Conservation (phyloP, 176 grass and related monocot genomes). For the Tillandsia fasciculata region DNA sequence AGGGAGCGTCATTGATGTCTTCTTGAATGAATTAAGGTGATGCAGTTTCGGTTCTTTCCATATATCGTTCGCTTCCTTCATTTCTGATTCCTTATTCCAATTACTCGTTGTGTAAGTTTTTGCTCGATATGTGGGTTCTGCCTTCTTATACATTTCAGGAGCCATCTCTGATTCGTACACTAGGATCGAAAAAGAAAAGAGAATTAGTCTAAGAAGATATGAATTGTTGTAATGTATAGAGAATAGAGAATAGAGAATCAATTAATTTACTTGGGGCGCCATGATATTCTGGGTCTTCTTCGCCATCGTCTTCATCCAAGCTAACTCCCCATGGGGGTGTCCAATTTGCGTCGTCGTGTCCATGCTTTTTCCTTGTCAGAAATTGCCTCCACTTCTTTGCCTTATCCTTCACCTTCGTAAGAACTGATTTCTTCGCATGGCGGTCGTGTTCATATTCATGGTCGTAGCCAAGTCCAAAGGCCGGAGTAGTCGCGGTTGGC, state of each 20-base stretch:
- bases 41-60: neutral
- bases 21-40: neutral
- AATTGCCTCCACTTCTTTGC: slow-evolving; percentile 6
- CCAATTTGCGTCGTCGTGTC: neutral
- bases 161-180: slow-evolving; percentile 10
- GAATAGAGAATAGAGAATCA: neutral
- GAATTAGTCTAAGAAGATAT: neutral
- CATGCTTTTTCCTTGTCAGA: slow-evolving; percentile 1
- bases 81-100: neutral
- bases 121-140: neutral
- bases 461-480: neutral
- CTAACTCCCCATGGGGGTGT: neutral
- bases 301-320: slow-evolving; percentile 2
- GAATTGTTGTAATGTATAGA: neutral
- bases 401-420: slow-evolving; percentile 7
- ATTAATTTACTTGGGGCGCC: slow-evolving; percentile 6
- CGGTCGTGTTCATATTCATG: neutral
- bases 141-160: neutral
- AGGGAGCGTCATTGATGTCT: neutral
- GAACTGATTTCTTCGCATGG: slow-evolving; percentile 3
- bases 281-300: slow-evolving; percentile 5
- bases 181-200: neutral
- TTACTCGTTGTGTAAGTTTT: neutral
- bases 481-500: neutral
- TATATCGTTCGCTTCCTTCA: neutral